Percentiles rank a stretch among this genome's conserved stretches.
These are phyloP conservation scores for Rhododendron ovatum DNA, from an alignment of 148 eudicot genomes.

Conservation along the genomic window DNA sequence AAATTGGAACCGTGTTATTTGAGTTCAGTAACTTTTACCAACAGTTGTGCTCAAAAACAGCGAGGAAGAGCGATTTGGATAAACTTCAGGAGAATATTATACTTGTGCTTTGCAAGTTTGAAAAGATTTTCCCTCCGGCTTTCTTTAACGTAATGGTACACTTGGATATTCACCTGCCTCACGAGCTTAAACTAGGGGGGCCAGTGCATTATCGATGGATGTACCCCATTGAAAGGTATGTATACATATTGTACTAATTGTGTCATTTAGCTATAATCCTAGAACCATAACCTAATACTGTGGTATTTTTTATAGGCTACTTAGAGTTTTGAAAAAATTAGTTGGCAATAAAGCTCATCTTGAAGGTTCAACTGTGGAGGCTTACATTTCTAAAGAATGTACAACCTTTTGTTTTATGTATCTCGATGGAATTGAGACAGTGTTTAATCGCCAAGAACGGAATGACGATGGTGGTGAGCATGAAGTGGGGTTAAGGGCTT, in stretches of 20 bases:
- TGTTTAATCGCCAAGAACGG: not conserved
- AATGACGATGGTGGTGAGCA: not conserved
- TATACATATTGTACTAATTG: not conserved
- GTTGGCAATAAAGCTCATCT: not conserved
- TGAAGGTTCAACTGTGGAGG: not conserved
- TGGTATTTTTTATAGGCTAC: too few species aligned
- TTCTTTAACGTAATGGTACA: conserved; percentile 19
- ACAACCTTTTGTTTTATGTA: too few species aligned
- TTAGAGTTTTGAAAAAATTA: too few species aligned
- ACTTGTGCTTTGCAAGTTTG: not conserved
- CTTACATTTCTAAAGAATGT: too few species aligned
- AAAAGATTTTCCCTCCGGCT: not conserved
- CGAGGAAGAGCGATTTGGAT: too few species aligned
- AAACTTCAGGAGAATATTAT: not conserved
- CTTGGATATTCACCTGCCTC: conserved; percentile 6
- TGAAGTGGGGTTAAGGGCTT: not conserved
- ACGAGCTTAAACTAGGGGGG: conserved; percentile 3
- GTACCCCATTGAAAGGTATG: conserved; percentile 5
- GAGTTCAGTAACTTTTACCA: too few species aligned
- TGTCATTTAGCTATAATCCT: not conserved
- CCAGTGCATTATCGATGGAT: conserved; percentile 6
- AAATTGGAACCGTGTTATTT: too few species aligned
- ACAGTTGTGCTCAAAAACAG: too few species aligned
- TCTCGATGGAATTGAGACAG: not conserved
- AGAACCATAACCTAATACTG: not conserved